Percentiles rank a stretch among this genome's conserved stretches.
Conservation (phyloP, 345 rosid species). For the rapeseed (Brassica napus) region DNA sequence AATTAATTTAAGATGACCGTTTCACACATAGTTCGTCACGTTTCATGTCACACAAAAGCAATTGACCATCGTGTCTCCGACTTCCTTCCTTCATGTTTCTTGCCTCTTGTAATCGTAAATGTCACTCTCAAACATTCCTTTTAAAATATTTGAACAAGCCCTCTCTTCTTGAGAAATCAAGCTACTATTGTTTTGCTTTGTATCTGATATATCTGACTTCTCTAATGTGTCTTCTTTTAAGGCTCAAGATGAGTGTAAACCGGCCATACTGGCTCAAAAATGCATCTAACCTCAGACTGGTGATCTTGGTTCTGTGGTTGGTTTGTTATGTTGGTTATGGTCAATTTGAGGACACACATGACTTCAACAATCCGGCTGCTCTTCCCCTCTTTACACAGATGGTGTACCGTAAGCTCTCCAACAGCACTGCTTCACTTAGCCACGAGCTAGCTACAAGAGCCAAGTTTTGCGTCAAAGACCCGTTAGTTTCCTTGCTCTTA, state of each 20-base stretch:
- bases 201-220: not conserved
- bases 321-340: constrained; percentile 43
- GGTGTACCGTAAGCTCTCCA: constrained; percentile 52
- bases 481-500: constrained; percentile 45
- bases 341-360: constrained; percentile 55
- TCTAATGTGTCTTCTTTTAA: not conserved
- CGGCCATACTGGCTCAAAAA: constrained; percentile 36
- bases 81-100: constrained; percentile 30
- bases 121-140: constrained; percentile 2
- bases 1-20: constrained; percentile 10
- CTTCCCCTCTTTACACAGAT: constrained; percentile 49
- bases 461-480: constrained; percentile 72
- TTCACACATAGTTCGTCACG: constrained; percentile 27
- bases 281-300: constrained; percentile 45
- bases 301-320: constrained; percentile 46
- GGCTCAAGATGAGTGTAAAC: constrained; percentile 43
- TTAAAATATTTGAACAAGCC: not conserved
- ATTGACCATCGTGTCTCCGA: constrained; percentile 20
- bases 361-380: constrained; percentile 53
- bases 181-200: not conserved
- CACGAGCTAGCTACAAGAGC: constrained; percentile 50
- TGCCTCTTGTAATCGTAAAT: constrained; percentile 8
- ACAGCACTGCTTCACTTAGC: constrained; percentile 55
- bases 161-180: not conserved
- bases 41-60: constrained; percentile 7